Percentiles rank a stretch among this genome's conserved stretches.
Conservation (phyloP, 768 basidiomycete genomes). For the Panaeolus papilionaceus region DNA sequence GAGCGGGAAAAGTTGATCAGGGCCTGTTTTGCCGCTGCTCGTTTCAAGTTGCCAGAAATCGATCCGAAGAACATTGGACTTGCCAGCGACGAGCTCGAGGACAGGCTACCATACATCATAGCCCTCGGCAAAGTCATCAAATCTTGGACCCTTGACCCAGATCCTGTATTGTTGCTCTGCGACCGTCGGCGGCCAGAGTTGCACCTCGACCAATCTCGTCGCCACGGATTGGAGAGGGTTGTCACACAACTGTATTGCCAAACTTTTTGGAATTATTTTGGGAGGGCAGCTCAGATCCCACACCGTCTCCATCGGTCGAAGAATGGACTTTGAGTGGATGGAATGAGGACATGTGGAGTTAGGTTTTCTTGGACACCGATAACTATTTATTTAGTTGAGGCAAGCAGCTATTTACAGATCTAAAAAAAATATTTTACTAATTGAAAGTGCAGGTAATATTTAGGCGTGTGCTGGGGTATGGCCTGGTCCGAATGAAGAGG, state of each 20-base stretch:
- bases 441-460: neutral
- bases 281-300: constrained; percentile 19
- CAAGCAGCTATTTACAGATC: no score
- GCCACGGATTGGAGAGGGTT: constrained; percentile 11
- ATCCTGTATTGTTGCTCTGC: constrained; percentile 6
- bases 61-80: constrained; percentile 13
- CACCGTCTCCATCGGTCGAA: constrained; percentile 18
- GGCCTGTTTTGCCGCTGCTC: neutral
- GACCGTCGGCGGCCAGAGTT: neutral
- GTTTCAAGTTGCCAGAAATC: constrained; percentile 9
- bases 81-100: neutral
- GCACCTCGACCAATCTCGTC: neutral
- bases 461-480: neutral
- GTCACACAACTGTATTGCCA: constrained; percentile 18
- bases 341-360: no score
- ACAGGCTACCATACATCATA: neutral
- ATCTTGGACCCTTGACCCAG: constrained; percentile 13
- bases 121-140: constrained; percentile 5
- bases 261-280: constrained; percentile 18
- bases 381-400: no score
- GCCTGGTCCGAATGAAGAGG: neutral
- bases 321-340: no score
- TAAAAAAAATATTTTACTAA: neutral
- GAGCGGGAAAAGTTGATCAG: constrained; percentile 7
- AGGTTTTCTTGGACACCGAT: no score